These are phyloP conservation scores for Candida namnaoensis DNA, from an alignment of 805 yeast genomes.

Conservation along the genomic window DNA sequence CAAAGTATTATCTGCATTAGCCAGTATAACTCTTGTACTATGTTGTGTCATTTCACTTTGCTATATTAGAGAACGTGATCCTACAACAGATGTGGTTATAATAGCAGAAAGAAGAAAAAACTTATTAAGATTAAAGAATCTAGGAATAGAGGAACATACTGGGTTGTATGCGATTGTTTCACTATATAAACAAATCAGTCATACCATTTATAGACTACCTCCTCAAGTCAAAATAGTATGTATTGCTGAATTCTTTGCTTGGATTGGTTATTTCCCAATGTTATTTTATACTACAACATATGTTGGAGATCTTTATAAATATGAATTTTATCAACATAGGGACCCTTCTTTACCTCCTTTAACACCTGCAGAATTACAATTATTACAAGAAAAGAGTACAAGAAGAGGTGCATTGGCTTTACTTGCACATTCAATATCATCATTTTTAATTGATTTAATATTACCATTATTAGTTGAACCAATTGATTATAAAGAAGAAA, in stretches of 20 bases:
- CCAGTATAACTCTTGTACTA: conserved; percentile 28
- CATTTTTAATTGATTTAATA: conserved; percentile 33
- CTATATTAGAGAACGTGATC: conserved; percentile 38
- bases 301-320: conserved; percentile 49
- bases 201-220: conserved; percentile 32
- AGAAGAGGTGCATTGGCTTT: conserved; percentile 45
- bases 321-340: conserved; percentile 25
- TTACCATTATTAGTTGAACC: conserved; percentile 35
- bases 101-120: conserved; percentile 27
- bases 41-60: conserved; percentile 24
- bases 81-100: conserved; percentile 31
- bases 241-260: conserved; percentile 51
- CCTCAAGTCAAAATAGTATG: conserved; percentile 44
- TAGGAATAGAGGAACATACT: no score
- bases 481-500: conserved; percentile 9
- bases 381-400: conserved; percentile 36
- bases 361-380: conserved; percentile 25
- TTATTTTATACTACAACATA: conserved; percentile 57
- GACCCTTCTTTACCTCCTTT: conserved; percentile 25
- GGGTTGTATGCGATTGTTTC: conserved; percentile 14
- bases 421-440: conserved; percentile 37
- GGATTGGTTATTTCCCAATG: conserved; percentile 65
- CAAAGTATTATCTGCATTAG: conserved; percentile 35
- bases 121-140: conserved; percentile 19
- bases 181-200: conserved; percentile 23